Evolutionary conservation across 2,329 filamentous ascomycete genomes (phyloP).

Genomic region (Fragosphaeria purpurea): DNA sequence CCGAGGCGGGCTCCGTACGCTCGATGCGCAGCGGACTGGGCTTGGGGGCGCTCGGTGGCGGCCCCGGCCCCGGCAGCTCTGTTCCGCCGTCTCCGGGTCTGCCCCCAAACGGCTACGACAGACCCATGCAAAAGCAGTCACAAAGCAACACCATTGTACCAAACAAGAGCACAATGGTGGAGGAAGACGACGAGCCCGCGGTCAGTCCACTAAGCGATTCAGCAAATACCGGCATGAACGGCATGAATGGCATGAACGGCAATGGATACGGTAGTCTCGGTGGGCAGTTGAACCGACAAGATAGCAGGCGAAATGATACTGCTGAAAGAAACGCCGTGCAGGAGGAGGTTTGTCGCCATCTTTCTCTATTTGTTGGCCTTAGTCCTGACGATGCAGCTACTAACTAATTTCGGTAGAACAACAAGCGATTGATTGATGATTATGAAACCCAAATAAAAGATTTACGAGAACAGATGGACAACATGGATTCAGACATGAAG

Average conservation of each 20-base stretch:
- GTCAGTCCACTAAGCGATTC: conserved; percentile 29
- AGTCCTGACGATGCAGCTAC: not conserved
- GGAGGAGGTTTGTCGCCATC: conserved; percentile 27
- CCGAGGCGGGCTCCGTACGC: conserved; percentile 52
- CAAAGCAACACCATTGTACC: conserved; percentile 95
- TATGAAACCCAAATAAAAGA: conserved; percentile 68
- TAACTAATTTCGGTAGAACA: conserved; percentile 1
- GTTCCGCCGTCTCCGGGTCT: conserved; percentile 51
- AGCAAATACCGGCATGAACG: conserved; percentile 28
- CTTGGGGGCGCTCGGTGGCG: conserved; percentile 13
- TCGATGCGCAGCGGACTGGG: conserved; percentile 25
- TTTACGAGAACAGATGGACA: conserved; percentile 62
- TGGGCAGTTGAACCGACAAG: conserved; percentile 19
- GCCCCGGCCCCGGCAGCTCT: conserved; percentile 11
- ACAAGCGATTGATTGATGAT: conserved; percentile 54
- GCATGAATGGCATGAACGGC: conserved; percentile 22
- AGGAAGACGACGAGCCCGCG: conserved; percentile 69
- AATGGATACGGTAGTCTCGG: conserved; percentile 29
- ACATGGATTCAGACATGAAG: conserved; percentile 59
- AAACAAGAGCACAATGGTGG: conserved; percentile 95
- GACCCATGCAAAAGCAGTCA: conserved; percentile 78
- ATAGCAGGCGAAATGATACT: conserved; percentile 25
- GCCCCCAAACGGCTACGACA: conserved; percentile 55
- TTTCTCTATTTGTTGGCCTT: not conserved
- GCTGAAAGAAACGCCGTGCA: conserved; percentile 27